A percentile compares a stretch with the other conserved stretches of the same genome.
Evolutionary conservation across 441 rosid genomes (phyloP).

Genomic region (Erysimum cheiri): DNA sequence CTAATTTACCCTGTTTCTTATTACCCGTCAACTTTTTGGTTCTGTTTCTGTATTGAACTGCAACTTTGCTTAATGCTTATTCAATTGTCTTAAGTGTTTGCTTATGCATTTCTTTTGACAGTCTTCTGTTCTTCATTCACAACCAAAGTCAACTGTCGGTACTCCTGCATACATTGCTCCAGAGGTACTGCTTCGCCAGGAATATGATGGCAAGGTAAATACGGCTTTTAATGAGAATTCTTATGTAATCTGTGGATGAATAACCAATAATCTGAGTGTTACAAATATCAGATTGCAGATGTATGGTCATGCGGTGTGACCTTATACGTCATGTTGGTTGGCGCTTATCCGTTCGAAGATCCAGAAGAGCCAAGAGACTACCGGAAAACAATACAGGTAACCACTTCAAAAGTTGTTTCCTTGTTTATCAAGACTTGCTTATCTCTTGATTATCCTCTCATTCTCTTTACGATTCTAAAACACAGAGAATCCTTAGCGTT

Average conservation of each 20-base stretch:
- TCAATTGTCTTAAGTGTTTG: neutral
- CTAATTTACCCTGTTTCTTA: conserved; percentile 7
- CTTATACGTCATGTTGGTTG: conserved; percentile 75
- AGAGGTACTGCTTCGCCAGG: conserved; percentile 62
- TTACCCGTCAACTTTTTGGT: neutral
- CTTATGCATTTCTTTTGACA: conserved; percentile 35
- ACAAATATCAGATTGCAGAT: conserved; percentile 65
- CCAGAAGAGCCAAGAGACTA: conserved; percentile 70
- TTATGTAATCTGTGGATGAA: neutral
- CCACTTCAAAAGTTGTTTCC: neutral
- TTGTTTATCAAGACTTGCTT: neutral
- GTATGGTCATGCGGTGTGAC: conserved; percentile 86
- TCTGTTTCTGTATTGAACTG: neutral
- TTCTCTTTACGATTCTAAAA: neutral
- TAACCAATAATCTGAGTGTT: neutral
- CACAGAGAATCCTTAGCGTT: conserved; percentile 67
- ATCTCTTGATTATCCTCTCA: neutral
- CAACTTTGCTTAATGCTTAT: neutral
- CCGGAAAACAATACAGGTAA: conserved; percentile 67
- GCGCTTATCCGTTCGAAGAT: conserved; percentile 78
- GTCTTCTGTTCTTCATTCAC: conserved; percentile 74
- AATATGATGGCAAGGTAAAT: conserved; percentile 77
- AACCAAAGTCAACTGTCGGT: conserved; percentile 77
- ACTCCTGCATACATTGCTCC: conserved; percentile 84
- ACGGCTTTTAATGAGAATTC: neutral